phyloP scores from a whole-genome alignment of 2,329 filamentous ascomycete species.

The Trichoderma asperellum region DNA sequence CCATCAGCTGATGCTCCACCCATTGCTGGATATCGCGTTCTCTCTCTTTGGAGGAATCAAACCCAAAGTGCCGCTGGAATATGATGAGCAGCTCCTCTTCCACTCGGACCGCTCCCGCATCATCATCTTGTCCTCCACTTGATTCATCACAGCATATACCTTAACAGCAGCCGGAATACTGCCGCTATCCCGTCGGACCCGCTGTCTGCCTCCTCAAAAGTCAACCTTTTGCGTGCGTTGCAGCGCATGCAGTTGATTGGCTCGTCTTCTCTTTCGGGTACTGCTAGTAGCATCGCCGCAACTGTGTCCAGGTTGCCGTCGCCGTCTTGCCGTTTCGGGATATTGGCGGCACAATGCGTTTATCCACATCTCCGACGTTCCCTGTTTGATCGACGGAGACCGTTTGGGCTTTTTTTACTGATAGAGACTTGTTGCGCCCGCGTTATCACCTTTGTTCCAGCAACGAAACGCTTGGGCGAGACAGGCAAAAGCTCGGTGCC shows the following conservation, averaged over 20 bases:
- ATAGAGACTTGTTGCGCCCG: not conserved
- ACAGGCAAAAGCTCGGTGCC: constrained; percentile 25
- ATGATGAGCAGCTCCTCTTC: constrained; percentile 5
- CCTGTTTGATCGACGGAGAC: not conserved
- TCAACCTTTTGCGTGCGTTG: constrained; percentile 19
- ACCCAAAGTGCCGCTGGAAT: constrained; percentile 26
- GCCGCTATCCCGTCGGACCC: constrained; percentile 25
- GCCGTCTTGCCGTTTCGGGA: not conserved
- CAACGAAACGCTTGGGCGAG: not conserved
- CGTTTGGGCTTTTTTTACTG: not conserved
- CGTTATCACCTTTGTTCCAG: not conserved
- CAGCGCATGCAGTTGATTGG: constrained; percentile 30
- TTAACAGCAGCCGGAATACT: constrained; percentile 31
- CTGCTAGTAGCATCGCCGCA: not conserved
- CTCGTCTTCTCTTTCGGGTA: not conserved
- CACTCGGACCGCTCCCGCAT: not conserved
- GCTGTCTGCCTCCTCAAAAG: not conserved
- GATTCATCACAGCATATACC: not conserved
- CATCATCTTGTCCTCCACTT: constrained; percentile 17
- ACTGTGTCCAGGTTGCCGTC: not conserved
- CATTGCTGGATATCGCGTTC: constrained; percentile 3
- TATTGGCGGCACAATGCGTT: not conserved
- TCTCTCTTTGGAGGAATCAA: not conserved
- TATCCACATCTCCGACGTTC: constrained; percentile 3
- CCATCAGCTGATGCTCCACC: not conserved